These are phyloP conservation scores for Fraxinus excelsior DNA, from an alignment of 257 asterid species.

Conservation along the genomic window DNA sequence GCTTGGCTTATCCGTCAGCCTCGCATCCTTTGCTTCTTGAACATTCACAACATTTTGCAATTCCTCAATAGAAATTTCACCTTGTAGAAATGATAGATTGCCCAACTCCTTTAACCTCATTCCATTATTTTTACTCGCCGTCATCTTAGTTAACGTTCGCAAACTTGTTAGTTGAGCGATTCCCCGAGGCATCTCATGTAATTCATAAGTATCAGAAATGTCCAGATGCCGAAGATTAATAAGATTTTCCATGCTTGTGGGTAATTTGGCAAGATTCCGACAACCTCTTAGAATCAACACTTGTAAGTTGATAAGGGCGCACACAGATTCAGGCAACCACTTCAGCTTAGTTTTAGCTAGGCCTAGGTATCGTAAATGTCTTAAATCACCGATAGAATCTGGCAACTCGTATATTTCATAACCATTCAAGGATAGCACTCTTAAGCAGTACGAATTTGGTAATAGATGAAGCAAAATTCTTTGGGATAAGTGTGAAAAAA, in stretches of 20 bases:
- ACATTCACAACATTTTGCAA: constrained; percentile 17
- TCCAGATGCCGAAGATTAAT: too few species aligned
- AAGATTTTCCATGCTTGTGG: too few species aligned
- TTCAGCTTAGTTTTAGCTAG: constrained; percentile 15
- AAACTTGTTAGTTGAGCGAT: constrained; percentile 21
- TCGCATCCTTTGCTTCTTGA: constrained; percentile 27
- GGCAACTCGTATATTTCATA: constrained; percentile 31
- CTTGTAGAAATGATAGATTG: constrained; percentile 11
- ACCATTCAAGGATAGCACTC: constrained; percentile 33
- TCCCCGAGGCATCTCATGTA: constrained; percentile 21
- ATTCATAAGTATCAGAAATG: not conserved
- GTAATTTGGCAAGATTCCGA: too few species aligned
- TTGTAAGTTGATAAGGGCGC: too few species aligned
- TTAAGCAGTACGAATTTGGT: constrained; percentile 18
- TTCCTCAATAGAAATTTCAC: constrained; percentile 13
- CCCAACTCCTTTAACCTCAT: constrained; percentile 23
- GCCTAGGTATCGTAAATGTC: constrained; percentile 31
- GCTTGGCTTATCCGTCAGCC: constrained; percentile 9
- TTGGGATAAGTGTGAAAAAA: not conserved
- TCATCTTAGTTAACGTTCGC: constrained; percentile 24
- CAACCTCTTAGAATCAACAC: too few species aligned
- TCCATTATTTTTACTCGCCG: constrained; percentile 18
- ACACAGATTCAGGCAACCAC: too few species aligned
- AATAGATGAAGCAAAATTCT: constrained; percentile 22
- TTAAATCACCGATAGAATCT: constrained; percentile 27